Evolutionary conservation across 306 rosid species (phyloP).

Genomic region (Cucumis melo): DNA sequence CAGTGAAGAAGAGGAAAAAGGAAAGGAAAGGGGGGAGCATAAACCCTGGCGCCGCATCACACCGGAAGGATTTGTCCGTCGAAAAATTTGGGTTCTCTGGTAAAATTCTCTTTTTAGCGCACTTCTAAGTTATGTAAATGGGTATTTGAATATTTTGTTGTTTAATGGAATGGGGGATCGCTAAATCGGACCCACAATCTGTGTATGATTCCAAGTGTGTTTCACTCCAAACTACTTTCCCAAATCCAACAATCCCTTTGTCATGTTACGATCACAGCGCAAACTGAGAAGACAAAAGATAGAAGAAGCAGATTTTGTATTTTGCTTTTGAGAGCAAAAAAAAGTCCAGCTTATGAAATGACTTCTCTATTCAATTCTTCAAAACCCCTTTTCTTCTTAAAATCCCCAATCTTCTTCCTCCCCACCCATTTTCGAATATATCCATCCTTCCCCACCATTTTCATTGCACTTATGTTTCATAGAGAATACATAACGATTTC

Average conservation of each 20-base stretch:
- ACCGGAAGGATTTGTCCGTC: neutral
- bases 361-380: neutral
- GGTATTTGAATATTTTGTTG: neutral
- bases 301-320: neutral
- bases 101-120: neutral
- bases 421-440: constrained; percentile 10
- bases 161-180: neutral
- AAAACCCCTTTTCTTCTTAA: neutral
- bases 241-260: neutral
- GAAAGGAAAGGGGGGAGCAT: neutral
- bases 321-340: neutral
- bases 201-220: neutral
- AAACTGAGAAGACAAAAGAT: neutral
- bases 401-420: neutral
- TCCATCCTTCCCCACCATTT: neutral
- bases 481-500: neutral
- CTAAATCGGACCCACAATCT: neutral
- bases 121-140: neutral
- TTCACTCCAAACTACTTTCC: constrained; percentile 1
- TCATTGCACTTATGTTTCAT: neutral
- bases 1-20: too few species aligned
- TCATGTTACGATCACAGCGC: constrained; percentile 2
- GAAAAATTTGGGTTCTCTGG: neutral
- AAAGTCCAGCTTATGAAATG: neutral
- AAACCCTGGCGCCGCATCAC: constrained; percentile 8